phyloP scores from a whole-genome alignment of 495 filamentous ascomycete species.

The Lasiosphaeriaceae sp. region DNA sequence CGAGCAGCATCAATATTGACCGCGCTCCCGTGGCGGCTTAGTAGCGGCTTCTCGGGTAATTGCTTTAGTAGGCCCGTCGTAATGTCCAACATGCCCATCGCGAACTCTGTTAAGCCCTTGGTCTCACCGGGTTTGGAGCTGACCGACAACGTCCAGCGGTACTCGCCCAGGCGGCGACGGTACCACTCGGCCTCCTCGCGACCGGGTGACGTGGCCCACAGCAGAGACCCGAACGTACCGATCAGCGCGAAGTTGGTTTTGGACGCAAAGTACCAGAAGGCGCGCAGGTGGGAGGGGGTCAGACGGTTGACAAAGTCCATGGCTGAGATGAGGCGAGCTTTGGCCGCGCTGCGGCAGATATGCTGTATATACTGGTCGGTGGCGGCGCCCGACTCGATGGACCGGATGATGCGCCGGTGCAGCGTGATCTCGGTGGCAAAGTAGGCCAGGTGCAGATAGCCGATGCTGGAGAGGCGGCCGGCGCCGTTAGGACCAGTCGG shows the following conservation, averaged over 20 bases:
- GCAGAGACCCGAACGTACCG: conserved; percentile 73
- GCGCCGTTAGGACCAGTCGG: conserved; percentile 8
- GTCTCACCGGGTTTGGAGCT: conserved; percentile 70
- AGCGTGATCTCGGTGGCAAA: conserved; percentile 83
- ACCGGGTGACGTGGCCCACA: conserved; percentile 82
- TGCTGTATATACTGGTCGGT: conserved; percentile 75
- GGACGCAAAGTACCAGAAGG: conserved; percentile 80
- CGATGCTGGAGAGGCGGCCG: conserved; percentile 56
- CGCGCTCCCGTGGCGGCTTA: conserved; percentile 41
- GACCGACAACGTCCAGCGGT: conserved; percentile 89
- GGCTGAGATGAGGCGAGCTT: conserved; percentile 70
- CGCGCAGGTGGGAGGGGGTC: conserved; percentile 63
- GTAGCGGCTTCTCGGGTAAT: conserved; percentile 52
- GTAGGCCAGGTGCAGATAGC: conserved; percentile 78
- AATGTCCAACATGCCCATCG: conserved; percentile 69
- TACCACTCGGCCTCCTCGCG: conserved; percentile 97
- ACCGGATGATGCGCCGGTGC: conserved; percentile 76
- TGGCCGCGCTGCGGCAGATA: conserved; percentile 90
- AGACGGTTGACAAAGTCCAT: conserved; percentile 78
- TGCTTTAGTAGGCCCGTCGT: conserved; percentile 52
- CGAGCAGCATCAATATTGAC: conserved; percentile 40
- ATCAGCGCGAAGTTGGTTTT: conserved; percentile 79
- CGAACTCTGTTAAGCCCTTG: conserved; percentile 65
- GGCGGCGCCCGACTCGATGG: conserved; percentile 45
- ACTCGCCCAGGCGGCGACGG: conserved; percentile 76